Evolutionary conservation across 2,329 filamentous ascomycete genomes (phyloP).

Genomic region (Didymella keratinophila): DNA sequence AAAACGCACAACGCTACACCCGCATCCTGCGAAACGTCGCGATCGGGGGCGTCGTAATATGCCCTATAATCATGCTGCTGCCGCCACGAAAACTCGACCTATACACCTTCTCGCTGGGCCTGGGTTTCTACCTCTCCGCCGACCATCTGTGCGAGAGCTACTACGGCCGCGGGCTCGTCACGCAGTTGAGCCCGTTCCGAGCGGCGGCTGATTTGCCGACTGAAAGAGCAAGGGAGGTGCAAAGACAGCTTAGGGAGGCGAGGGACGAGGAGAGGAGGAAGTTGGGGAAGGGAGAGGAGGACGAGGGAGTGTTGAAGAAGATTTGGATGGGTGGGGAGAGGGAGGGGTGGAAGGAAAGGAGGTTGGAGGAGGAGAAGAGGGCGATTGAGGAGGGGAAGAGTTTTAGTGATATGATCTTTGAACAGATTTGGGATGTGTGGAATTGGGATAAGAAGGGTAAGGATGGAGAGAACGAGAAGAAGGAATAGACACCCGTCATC

Average conservation of each 20-base stretch:
- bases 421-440: constrained; percentile 59
- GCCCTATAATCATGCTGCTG: constrained; percentile 62
- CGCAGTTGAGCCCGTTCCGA: constrained; percentile 36
- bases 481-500: constrained; percentile 21
- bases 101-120: constrained; percentile 64
- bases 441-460: constrained; percentile 53
- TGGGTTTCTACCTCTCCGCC: constrained; percentile 58
- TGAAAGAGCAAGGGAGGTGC: constrained; percentile 47
- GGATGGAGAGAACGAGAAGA: constrained; percentile 35
- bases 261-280: constrained; percentile 45
- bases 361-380: constrained; percentile 56
- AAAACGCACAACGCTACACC: constrained; percentile 42
- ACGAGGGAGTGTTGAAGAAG: constrained; percentile 40
- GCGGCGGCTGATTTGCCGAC: constrained; percentile 43
- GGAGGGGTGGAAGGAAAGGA: constrained; percentile 56
- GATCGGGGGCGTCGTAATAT: constrained; percentile 59
- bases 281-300: constrained; percentile 39
- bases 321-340: constrained; percentile 53
- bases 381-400: constrained; percentile 50
- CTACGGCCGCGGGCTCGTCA: constrained; percentile 49
- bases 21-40: constrained; percentile 55
- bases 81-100: constrained; percentile 69
- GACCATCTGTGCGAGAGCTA: constrained; percentile 58
- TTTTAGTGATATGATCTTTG: constrained; percentile 54
- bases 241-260: constrained; percentile 50